Base-by-base conservation (phyloP, 139 green algal species). In the Auxenochlorella pyrenoidosa region DNA sequence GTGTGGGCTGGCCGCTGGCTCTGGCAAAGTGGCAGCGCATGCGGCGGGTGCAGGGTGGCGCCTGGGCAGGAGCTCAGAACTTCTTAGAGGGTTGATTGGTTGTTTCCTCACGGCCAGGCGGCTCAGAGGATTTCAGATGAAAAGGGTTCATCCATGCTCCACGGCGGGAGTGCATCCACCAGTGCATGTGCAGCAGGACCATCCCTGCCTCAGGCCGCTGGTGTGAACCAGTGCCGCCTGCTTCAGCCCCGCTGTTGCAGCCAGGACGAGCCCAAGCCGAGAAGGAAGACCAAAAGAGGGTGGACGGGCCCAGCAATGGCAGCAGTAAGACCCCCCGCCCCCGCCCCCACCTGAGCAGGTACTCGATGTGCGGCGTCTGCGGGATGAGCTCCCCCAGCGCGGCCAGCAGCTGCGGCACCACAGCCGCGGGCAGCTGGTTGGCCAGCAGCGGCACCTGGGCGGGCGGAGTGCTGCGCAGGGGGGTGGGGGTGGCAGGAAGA, bases 291-390 rank as follows among this genome's bases (percentile, higher is more conserved):
- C n/a, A n/a, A n/a, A 68, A 32, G 4, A 18, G 12, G 12, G 24
- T 68, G 4, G 3, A 68, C 12, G 60, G 60, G 60, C 15, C 26
- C 28, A n/a, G 63, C 63, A 36, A 71, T 71, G n/a, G 24, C 13
- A 73, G n/a, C 68, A 75, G 44, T 12, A 71, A 4, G 1, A 40
- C 66, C 15, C 16, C 36, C 16, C 12, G 36, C 70, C 70, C 36
- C 19, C n/a, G 72, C 34, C 92, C 86, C 94, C 95, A 98, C 43
- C 63, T 60, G 73, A 98, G 91, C 73, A 98, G 78, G 72, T 95
- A 95, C 91, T 98, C 95, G 68, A 98, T 34, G 88, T 98, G 96
- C 4, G 96, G 92, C 47, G 84, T 94, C 18, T 85, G 75, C 13
- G 83, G 75, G 44, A 97, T 40, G 24, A 89, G 83, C 41, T 95